Evolutionary conservation across 2,329 filamentous ascomycete genomes (phyloP), one percentile per base, ranked within the genome.

Genomic region (Ceratocystis ficicola): DNA sequence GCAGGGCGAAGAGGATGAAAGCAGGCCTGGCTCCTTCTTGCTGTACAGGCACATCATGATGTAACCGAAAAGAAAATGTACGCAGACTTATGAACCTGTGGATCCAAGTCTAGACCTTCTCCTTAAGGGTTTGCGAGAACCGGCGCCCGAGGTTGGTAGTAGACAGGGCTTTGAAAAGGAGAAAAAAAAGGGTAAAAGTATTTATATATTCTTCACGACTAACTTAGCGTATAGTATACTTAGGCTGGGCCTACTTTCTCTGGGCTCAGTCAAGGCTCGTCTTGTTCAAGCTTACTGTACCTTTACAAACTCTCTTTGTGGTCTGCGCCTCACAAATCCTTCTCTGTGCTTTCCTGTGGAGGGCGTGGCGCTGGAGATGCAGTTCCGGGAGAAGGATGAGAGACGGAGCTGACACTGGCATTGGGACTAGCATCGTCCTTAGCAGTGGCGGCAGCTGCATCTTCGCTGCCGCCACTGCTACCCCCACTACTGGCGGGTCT

Each of bases 381-480:
- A 17, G 41, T 65, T 44, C 64, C 25, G 7, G 64, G 61, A 62
- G 52, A 59, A 30, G 50, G 46, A 44, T 64, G 63, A 7, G 63
- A 62, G 22, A 10, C 32, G 8, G 41, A 8, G 32, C 12, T 22
- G 3, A 5, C 17, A 30, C 41, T 20, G 25, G 1, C 12, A 25
- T 50, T 22, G 1, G 10, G 7, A n/a, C 41, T 15, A 28, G 8
- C 12, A 25, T 50, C 20, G 22, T 10, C 7, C 32, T 44, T 63
- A 22, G 10, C 41, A 46, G 61, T 46, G 41, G 41, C 41, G 20
- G 41, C 20, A 32, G 22, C 17, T 50, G 20, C 20, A 10, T 28
- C 30, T 25, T 46, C 62, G 48, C 46, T 57, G 4, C 46, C 48
- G 17, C 30, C 28, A 25, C 22, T 25, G 32, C 10, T 44, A 44